phyloP scores from a whole-genome alignment of 2,329 filamentous ascomycete species.

The Hypoxylon sp. region DNA sequence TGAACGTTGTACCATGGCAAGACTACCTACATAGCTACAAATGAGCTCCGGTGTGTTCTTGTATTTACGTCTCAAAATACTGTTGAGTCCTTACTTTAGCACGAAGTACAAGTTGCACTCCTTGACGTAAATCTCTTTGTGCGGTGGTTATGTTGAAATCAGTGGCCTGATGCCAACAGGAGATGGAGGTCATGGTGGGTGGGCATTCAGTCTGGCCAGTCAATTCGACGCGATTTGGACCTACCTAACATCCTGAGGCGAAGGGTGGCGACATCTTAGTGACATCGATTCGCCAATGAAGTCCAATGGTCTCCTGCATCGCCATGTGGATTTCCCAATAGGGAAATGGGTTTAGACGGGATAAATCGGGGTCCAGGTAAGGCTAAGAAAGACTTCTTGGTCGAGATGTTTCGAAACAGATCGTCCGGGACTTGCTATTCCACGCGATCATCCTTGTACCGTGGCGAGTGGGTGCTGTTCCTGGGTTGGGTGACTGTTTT shows the following conservation, averaged over 20 bases:
- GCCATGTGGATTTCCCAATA: slow-evolving; percentile 9
- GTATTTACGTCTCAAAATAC: too few relatives aligned
- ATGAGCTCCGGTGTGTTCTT: too few relatives aligned
- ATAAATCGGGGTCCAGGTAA: slow-evolving; percentile 6
- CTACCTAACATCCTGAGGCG: not conserved
- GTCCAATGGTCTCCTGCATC: slow-evolving; percentile 14
- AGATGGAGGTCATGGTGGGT: not conserved
- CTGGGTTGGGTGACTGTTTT: slow-evolving; percentile 15
- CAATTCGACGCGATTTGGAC: slow-evolving; percentile 1
- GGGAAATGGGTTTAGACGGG: slow-evolving; percentile 16
- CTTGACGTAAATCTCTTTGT: too few relatives aligned
- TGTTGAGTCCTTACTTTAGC: too few relatives aligned
- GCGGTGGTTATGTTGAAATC: too few relatives aligned
- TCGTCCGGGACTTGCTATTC: slow-evolving; percentile 27
- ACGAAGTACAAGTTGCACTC: too few relatives aligned
- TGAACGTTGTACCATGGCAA: too few relatives aligned
- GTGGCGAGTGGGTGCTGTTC: slow-evolving; percentile 25
- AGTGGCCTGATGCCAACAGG: not conserved
- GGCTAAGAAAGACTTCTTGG: slow-evolving; percentile 8
- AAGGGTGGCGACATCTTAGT: slow-evolving; percentile 7
- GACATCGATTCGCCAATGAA: slow-evolving; percentile 25
- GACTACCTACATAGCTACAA: too few relatives aligned
- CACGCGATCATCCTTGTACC: slow-evolving; percentile 22
- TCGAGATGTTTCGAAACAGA: slow-evolving; percentile 39
- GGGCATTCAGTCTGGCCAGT: not conserved